Evolutionary conservation across 371 early-diverging fungal genomes (phyloP).

Genomic region (Sporodiniella umbellata): DNA sequence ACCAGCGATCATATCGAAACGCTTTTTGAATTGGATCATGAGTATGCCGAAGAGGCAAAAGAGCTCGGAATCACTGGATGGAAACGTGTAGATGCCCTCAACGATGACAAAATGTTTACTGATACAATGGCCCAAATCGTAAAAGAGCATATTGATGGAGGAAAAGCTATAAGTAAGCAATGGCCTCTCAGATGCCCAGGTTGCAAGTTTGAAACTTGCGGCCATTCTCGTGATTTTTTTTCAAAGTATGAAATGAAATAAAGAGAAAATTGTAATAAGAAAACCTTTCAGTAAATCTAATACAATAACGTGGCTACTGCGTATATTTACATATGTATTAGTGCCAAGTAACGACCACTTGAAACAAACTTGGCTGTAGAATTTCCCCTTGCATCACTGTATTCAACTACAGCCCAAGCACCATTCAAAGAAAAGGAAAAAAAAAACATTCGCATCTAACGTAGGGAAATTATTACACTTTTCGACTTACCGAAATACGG

Average conservation of each 20-base stretch:
- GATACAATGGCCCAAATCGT: conserved; percentile 87
- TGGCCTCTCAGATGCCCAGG: conserved; percentile 79
- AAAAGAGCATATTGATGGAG: conserved; percentile 67
- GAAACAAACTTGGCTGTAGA: too few species aligned
- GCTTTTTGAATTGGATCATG: conserved; percentile 90
- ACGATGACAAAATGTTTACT: conserved; percentile 86
- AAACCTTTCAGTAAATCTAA: too few species aligned
- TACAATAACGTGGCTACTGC: too few species aligned
- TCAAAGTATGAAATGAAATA: background rate
- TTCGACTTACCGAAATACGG: too few species aligned
- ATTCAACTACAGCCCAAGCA: too few species aligned
- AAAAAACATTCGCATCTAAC: too few species aligned
- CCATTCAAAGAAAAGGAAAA: too few species aligned
- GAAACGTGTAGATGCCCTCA: conserved; percentile 87
- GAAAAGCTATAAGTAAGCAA: conserved; percentile 58
- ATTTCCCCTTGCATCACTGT: too few species aligned
- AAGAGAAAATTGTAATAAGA: background rate
- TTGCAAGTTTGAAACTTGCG: conserved; percentile 75
- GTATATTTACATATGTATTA: too few species aligned
- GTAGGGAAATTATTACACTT: too few species aligned
- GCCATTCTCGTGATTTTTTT: conserved; percentile 66
- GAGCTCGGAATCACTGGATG: conserved; percentile 79
- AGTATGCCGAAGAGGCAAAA: conserved; percentile 84
- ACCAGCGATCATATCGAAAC: conserved; percentile 97
- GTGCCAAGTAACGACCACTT: too few species aligned